Evolutionary conservation across 176 grass and related monocot species (phyloP).

Genomic region (Triticum dicoccoides): DNA sequence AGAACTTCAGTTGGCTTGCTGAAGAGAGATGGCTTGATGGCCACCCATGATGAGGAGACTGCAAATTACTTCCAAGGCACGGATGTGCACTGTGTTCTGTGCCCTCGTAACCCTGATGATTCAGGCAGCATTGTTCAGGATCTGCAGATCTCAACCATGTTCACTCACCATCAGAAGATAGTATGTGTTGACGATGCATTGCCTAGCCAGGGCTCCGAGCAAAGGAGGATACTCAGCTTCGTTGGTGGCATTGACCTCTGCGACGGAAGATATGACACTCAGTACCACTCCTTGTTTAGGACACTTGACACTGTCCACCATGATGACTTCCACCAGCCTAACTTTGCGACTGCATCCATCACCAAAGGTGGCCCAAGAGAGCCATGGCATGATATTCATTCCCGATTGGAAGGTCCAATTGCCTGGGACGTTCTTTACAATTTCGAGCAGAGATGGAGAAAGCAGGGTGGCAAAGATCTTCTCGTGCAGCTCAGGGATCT

Average conservation of each 20-base stretch:
- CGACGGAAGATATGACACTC: slow-evolving; percentile 64
- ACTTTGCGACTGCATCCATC: slow-evolving; percentile 42
- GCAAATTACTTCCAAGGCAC: slow-evolving; percentile 42
- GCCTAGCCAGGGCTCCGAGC: slow-evolving; percentile 43
- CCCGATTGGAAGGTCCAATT: slow-evolving; percentile 55
- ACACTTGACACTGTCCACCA: slow-evolving; percentile 50
- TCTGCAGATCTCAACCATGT: slow-evolving; percentile 62
- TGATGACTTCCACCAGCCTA: slow-evolving; percentile 75
- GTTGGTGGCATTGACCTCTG: slow-evolving; percentile 68
- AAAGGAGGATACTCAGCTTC: slow-evolving; percentile 61
- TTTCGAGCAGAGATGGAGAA: slow-evolving; percentile 73
- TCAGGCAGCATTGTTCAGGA: slow-evolving; percentile 61
- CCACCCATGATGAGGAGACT: slow-evolving; percentile 64
- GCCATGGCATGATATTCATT: slow-evolving; percentile 73
- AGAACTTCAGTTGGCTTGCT: slow-evolving; percentile 55
- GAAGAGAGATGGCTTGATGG: slow-evolving; percentile 61
- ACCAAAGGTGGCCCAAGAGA: slow-evolving; percentile 59
- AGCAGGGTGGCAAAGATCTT: slow-evolving; percentile 65
- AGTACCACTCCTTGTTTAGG: slow-evolving; percentile 64
- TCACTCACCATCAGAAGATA: slow-evolving; percentile 71
- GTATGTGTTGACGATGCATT: slow-evolving; percentile 53
- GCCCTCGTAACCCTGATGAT: slow-evolving; percentile 63
- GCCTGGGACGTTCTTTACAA: slow-evolving; percentile 76
- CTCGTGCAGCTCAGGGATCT: slow-evolving; percentile 57
- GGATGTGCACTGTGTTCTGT: slow-evolving; percentile 46